phyloP scores from a whole-genome alignment of 345 rosid genomes.

The Gossypium thurberi region DNA sequence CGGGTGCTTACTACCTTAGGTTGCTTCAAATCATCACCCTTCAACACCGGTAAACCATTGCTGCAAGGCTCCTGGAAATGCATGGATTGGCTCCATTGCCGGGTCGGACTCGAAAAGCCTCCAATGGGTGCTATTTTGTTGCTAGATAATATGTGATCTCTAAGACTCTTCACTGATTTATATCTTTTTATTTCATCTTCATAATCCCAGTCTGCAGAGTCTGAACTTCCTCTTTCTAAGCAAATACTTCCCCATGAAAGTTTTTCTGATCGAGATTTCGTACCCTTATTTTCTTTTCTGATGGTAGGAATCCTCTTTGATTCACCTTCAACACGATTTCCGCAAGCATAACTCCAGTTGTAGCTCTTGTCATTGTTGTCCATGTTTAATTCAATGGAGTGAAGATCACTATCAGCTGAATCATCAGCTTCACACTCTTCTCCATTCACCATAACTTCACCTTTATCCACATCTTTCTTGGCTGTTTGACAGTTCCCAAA shows the following conservation, averaged over 20 bases:
- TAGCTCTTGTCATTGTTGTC: slow-evolving; percentile 56
- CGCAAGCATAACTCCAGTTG: slow-evolving; percentile 73
- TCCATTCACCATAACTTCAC: slow-evolving; percentile 21
- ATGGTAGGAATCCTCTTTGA: slow-evolving; percentile 20
- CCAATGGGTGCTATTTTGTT: slow-evolving; percentile 18
- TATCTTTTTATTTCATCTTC: slow-evolving; percentile 41
- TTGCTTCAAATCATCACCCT: slow-evolving; percentile 13
- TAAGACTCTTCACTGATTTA: slow-evolving; percentile 38
- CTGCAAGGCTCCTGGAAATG: slow-evolving; percentile 19
- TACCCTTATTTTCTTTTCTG: slow-evolving; percentile 41
- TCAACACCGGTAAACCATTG: slow-evolving; percentile 12
- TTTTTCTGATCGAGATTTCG: slow-evolving; percentile 45
- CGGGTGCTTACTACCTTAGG: slow-evolving; percentile 4
- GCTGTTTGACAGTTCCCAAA: slow-evolving; percentile 21
- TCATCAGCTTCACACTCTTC: slow-evolving; percentile 44
- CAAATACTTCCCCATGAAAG: slow-evolving; percentile 58
- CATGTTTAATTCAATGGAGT: slow-evolving; percentile 90
- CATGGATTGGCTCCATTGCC: slow-evolving; percentile 25
- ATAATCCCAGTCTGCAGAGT: slow-evolving; percentile 23
- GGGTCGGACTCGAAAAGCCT: slow-evolving; percentile 33
- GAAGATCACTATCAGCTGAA: slow-evolving; percentile 76
- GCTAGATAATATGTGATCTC: slow-evolving; percentile 51
- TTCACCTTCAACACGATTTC: slow-evolving; percentile 27
- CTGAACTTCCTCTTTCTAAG: slow-evolving; percentile 30
- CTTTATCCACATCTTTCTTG: slow-evolving; percentile 13